These are phyloP conservation scores for barley (Hordeum vulgare) DNA, from an alignment of 176 grass and related monocot genomes.

Conservation along the genomic window DNA sequence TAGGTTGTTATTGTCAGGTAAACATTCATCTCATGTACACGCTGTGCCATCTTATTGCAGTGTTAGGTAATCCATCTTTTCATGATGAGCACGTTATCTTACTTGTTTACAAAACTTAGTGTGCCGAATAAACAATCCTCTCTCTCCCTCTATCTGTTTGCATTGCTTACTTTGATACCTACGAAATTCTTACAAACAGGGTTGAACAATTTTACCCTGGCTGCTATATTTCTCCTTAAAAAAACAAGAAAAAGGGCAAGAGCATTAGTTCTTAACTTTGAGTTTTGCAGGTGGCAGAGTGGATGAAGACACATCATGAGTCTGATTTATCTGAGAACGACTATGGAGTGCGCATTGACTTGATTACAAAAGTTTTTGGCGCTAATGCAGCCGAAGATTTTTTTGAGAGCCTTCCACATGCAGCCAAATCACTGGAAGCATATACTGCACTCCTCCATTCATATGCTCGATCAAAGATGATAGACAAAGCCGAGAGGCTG, in stretches of 20 bases:
- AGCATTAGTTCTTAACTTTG: constrained; percentile 9
- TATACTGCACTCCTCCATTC: constrained; percentile 77
- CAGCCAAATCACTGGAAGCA: constrained; percentile 57
- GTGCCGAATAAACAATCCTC: not conserved
- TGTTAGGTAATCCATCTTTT: not conserved
- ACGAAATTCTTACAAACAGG: not conserved
- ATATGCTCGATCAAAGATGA: too few species aligned
- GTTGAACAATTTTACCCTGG: not conserved
- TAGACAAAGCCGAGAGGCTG: constrained; percentile 61
- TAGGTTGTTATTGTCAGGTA: not conserved
- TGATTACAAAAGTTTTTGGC: constrained; percentile 84
- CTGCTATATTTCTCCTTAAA: not conserved
- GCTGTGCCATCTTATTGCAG: not conserved
- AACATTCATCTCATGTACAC: not conserved
- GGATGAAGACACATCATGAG: constrained; percentile 78
- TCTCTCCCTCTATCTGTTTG: not conserved
- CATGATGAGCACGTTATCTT: not conserved
- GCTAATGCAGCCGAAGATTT: constrained; percentile 69
- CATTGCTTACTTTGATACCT: not conserved
- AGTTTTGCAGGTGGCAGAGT: constrained; percentile 63
- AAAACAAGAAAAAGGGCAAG: not conserved
- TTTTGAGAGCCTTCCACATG: constrained; percentile 58
- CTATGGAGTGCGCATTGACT: constrained; percentile 56
- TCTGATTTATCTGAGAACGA: constrained; percentile 61
- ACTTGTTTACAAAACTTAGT: not conserved